Evolutionary conservation across 371 early-diverging fungal genomes (phyloP), one percentile per base, ranked within the genome.

Genomic region (Mortierella sp.): DNA sequence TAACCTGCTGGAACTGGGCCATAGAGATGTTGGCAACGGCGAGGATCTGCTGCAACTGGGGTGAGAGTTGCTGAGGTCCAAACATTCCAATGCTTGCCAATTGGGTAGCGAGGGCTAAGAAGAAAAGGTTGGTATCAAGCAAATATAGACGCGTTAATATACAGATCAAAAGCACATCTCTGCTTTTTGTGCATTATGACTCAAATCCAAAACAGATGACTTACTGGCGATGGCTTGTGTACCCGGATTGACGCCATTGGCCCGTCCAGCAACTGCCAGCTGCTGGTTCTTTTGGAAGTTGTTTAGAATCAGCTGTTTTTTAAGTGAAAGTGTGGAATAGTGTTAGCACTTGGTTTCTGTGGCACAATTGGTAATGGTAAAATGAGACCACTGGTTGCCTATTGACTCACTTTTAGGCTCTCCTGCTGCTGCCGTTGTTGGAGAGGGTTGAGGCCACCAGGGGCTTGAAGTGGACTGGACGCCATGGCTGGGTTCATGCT

Each of bases 261-360:
- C 72, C 44, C 82, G 31, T 8, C 78, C 78, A 42, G 74, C 75
- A 9, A 58, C 63, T 7, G 82, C 77, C 28, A 81, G 44, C 73
- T 84, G 83, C 45, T 83, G 88, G 31, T 47, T 82, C 68, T 80
- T 77, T 26, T 74, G 82, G 48, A 83, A 80, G 31, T 58, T 73
- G 19, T 26, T 52, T 55, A 82, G 58, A 28, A 80, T 70, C 47
- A 34, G 28, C 76, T 81, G 58, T n/a, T 65, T 65, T 38, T 65
- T 8, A 19, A 65, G 31, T 38, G 21, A 5, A 14, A 10, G 48
- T 48, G 9, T 8, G 48, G 48, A 48, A 48, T 48, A 8, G 48
- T 11, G 1, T 48, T 48, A 48, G 48, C 9, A 48, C 48, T 48
- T 48, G 48, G 0, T 1, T 8, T 0, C 14, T 48, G 48, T 11